Evolutionary conservation across 441 rosid genomes (phyloP).

Genomic region (Hura crepitans): DNA sequence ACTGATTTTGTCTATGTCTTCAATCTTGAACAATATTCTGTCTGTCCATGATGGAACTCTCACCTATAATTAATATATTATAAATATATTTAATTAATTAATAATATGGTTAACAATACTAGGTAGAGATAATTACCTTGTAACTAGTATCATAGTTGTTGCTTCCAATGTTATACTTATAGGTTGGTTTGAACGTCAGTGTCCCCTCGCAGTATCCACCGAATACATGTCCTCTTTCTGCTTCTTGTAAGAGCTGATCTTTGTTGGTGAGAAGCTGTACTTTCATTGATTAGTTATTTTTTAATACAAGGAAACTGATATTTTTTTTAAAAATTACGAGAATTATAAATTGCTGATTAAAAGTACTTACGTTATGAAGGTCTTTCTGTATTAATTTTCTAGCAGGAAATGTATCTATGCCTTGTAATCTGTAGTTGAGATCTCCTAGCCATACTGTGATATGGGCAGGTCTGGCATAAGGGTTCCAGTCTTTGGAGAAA

Average conservation of each 20-base stretch:
- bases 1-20: constrained; percentile 33
- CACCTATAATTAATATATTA: constrained; percentile 27
- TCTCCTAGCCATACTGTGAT: constrained; percentile 71
- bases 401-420: constrained; percentile 43
- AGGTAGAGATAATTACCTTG: constrained; percentile 28
- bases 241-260: constrained; percentile 72
- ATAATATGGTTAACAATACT: too few relatives aligned
- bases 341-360: too few relatives aligned
- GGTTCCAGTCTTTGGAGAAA: constrained; percentile 39
- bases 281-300: too few relatives aligned
- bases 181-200: constrained; percentile 66
- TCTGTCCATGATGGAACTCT: constrained; percentile 80
- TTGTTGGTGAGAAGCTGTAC: constrained; percentile 50
- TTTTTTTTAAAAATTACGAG: too few relatives aligned
- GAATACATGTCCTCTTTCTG: constrained; percentile 60
- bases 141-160: constrained; percentile 62
- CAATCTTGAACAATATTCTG: constrained; percentile 57
- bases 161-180: constrained; percentile 55
- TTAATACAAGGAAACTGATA: too few relatives aligned
- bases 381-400: constrained; percentile 47
- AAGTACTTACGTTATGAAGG: constrained; percentile 41
- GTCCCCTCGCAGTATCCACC: constrained; percentile 59
- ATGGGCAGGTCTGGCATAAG: constrained; percentile 38
- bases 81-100: too few relatives aligned
- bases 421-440: constrained; percentile 60